phyloP scores from a whole-genome alignment of 2,329 filamentous ascomycete genomes.

The Chrysosporium queenslandicum region DNA sequence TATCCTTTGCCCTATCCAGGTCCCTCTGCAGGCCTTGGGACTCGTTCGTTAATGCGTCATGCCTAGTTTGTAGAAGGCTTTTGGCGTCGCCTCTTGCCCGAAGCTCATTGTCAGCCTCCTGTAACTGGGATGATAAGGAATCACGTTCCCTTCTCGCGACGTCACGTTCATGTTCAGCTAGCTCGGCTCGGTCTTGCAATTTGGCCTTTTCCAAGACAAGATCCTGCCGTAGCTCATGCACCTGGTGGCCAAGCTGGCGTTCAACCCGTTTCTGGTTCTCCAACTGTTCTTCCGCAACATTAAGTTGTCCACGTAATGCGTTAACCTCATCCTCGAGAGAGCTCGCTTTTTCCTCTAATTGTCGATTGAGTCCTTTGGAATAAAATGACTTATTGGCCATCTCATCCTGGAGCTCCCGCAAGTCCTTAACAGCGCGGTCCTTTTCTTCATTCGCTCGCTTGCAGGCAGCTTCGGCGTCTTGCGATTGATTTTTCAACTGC shows the following conservation, averaged over 20 bases:
- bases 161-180: constrained; percentile 36
- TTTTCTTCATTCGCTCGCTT: constrained; percentile 45
- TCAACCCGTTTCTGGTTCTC: constrained; percentile 36
- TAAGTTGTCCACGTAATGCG: constrained; percentile 39
- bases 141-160: constrained; percentile 38
- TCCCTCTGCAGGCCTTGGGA: constrained; percentile 58
- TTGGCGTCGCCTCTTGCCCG: constrained; percentile 53
- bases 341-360: constrained; percentile 60
- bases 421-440: constrained; percentile 43
- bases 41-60: constrained; percentile 57
- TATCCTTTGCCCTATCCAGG: constrained; percentile 39
- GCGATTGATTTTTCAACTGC: constrained; percentile 28
- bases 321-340: constrained; percentile 59
- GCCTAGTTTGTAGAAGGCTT: constrained; percentile 56
- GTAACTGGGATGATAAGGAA: constrained; percentile 39
- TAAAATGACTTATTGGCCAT: constrained; percentile 69
- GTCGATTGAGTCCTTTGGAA: constrained; percentile 62
- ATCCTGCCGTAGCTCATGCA: constrained; percentile 31
- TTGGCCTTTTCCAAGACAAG: constrained; percentile 30
- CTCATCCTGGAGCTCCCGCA: constrained; percentile 59
- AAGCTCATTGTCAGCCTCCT: constrained; percentile 51
- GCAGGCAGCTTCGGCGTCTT: constrained; percentile 37
- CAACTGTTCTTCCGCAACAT: constrained; percentile 35
- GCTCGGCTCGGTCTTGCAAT: constrained; percentile 38
- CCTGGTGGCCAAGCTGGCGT: constrained; percentile 32